phyloP scores from a whole-genome alignment of 768 basidiomycete species.

The Dendrothele bispora region DNA sequence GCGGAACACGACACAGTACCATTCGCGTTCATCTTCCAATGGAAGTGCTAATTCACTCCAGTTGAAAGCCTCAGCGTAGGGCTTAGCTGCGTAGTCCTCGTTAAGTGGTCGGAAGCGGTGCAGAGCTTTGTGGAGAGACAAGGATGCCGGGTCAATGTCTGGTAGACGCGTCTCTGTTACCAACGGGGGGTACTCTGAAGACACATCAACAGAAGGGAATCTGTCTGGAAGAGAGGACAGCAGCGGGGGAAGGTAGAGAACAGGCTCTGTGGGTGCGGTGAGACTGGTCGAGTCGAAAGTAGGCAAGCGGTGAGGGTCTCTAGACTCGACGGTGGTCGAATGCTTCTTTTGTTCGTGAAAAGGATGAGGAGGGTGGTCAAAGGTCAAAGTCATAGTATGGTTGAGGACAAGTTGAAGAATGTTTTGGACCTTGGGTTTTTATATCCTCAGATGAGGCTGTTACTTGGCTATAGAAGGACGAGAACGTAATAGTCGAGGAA shows the following conservation, averaged over 20 bases:
- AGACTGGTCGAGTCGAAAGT: constrained; percentile 41
- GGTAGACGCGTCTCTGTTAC: constrained; percentile 78
- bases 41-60: constrained; percentile 75
- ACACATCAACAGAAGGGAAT: constrained; percentile 27
- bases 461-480: neutral
- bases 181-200: constrained; percentile 40
- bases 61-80: constrained; percentile 84
- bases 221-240: constrained; percentile 70
- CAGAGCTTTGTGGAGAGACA: constrained; percentile 84
- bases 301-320: constrained; percentile 59
- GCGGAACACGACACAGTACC: constrained; percentile 92
- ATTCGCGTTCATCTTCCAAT: constrained; percentile 73
- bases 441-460: neutral
- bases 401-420: neutral
- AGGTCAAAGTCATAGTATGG: constrained; percentile 10
- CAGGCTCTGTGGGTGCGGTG: constrained; percentile 39
- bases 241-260: constrained; percentile 84
- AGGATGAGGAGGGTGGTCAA: constrained; percentile 33
- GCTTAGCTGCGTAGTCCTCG: constrained; percentile 56
- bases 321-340: constrained; percentile 12
- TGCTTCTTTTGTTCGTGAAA: constrained; percentile 6
- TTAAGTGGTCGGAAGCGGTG: constrained; percentile 70
- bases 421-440: too few relatives aligned
- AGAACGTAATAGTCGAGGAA: neutral
- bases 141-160: constrained; percentile 79